Evolutionary conservation across 1,139 yeast genomes (phyloP), one percentile per base, ranked within the genome.

Genomic region (Taphrina populina): DNA sequence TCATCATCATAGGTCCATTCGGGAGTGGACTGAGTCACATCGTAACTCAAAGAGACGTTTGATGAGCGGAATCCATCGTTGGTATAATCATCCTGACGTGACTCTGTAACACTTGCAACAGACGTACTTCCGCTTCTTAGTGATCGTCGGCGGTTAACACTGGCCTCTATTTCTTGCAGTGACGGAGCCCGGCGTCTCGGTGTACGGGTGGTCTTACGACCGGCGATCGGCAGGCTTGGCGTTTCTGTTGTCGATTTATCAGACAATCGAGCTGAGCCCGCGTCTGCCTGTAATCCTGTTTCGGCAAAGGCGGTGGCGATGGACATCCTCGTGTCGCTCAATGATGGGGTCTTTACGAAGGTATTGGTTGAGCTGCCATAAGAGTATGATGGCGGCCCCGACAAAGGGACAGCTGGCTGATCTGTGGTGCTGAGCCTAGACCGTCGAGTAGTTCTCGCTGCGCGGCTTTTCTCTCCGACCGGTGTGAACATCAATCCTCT

Each of bases 401-500:
- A 34, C 11, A 49, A 17, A 11, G 36, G 30, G 4, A 34, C 21
- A n/a, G 30, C 51, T n/a, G 26, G 51, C 15, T 11, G 26, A 4
- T 21, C 51, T 13, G 17, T 30, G 13, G n/a, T 19, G 20, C 20
- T 20, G 17, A 37, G 53, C 20, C 36, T 8, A n/a, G 35, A 19
- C 10, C 35, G 27, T 8, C 54, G 54, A 27, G 37, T 37, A 15
- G 23, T 15, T 15, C 54, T 32, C 21, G 46, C 33, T 11, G 34
- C 54, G 15, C 54, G 20, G 13, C 46, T 49, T 26, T 49, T 37
- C 23, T 21, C 54, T 5, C 54, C 54, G 3, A 29, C 39, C 10
- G 54, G 54, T 10, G 54, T 49, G 24, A 49, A 49, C 54, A 49
- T 49, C n/a, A n/a, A n/a, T n/a, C n/a, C n/a, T n/a, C n/a, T n/a